phyloP scores from a whole-genome alignment of 495 filamentous ascomycete genomes.

The Neurospora sp. region DNA sequence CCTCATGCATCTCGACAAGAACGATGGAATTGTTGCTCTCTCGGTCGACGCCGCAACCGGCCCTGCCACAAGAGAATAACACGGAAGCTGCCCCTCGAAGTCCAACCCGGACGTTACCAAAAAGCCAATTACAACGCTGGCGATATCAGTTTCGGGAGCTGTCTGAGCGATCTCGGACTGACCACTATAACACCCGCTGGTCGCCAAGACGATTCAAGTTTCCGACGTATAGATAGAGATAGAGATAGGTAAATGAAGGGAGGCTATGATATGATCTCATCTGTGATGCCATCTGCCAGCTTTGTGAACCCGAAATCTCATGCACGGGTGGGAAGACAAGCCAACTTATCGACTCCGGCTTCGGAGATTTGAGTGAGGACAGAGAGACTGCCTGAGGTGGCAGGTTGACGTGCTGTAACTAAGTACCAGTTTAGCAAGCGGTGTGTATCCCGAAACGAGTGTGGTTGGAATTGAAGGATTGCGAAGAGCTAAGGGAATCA shows the following conservation, averaged over 20 bases:
- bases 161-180: not conserved
- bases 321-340: not conserved
- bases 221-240: not conserved
- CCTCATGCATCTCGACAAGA: not conserved
- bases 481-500: too few species aligned
- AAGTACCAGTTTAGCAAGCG: not conserved
- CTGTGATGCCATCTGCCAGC: not conserved
- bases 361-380: not conserved
- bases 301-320: not conserved
- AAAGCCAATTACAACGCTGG: not conserved
- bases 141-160: not conserved
- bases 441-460: not conserved
- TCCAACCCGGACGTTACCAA: not conserved
- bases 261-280: not conserved
- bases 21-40: not conserved
- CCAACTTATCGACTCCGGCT: not conserved
- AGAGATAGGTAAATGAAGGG: not conserved
- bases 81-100: not conserved
- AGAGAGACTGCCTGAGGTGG: not conserved
- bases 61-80: not conserved
- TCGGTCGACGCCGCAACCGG: not conserved
- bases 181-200: not conserved
- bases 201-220: not conserved
- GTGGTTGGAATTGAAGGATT: not conserved
- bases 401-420: not conserved